Conservation (phyloP, 2,329 filamentous ascomycete species). For the Pezicula neosporulosa region DNA sequence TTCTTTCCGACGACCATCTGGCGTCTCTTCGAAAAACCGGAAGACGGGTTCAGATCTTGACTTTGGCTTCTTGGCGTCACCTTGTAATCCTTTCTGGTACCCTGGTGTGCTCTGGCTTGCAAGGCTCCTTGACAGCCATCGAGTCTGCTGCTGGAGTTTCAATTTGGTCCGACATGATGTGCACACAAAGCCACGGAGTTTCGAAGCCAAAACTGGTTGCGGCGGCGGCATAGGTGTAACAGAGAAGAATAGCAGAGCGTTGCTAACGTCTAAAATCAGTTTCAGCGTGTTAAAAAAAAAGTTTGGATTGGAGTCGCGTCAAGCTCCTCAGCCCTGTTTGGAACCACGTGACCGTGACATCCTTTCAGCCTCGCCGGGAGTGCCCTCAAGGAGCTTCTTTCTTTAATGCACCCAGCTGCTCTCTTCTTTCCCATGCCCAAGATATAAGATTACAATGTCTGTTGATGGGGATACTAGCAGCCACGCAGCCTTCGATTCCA, state of each 20-base stretch:
- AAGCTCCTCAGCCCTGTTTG: no score
- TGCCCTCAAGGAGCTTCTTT: neutral
- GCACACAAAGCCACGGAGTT: slow-evolving; percentile 27
- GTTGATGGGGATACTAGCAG: slow-evolving; percentile 20
- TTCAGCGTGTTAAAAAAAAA: neutral
- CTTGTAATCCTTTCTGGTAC: neutral
- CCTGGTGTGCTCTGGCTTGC: slow-evolving; percentile 6
- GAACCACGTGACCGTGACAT: slow-evolving; percentile 2
- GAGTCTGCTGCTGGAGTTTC: slow-evolving; percentile 13
- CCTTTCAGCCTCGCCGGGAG: neutral
- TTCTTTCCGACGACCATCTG: slow-evolving; percentile 23
- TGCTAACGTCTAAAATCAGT: neutral
- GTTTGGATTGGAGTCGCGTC: neutral
- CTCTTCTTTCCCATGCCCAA: neutral
- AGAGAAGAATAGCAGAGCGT: slow-evolving; percentile 6
- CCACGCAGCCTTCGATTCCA: slow-evolving; percentile 23
- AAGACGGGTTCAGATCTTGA: slow-evolving; percentile 2
- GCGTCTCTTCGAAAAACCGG: slow-evolving; percentile 23
- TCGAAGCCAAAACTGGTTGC: slow-evolving; percentile 20
- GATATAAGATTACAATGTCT: slow-evolving; percentile 21
- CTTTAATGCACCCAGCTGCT: neutral
- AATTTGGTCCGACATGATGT: slow-evolving; percentile 27
- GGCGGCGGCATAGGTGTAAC: slow-evolving; percentile 25
- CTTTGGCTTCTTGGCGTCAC: neutral
- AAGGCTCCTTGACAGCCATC: slow-evolving; percentile 20